phyloP scores from a whole-genome alignment of 2,329 filamentous ascomycete species.

The Venturia nashicola region DNA sequence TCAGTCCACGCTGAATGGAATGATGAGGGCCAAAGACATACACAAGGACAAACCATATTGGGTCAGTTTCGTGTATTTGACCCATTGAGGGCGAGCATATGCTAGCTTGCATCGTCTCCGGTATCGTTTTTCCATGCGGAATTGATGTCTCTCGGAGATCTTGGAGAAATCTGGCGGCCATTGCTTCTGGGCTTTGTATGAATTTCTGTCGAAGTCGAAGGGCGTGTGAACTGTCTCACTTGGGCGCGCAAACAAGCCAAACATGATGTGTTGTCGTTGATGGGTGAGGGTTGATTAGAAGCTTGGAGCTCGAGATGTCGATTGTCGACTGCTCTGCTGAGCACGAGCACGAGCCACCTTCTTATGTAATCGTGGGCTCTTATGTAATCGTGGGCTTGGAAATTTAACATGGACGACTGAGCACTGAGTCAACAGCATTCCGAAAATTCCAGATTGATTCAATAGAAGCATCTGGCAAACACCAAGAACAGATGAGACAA shows the following conservation, averaged over 20 bases:
- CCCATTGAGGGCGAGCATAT: conserved; percentile 50
- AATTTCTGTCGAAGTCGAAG: conserved; percentile 39
- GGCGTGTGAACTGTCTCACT: conserved; percentile 18
- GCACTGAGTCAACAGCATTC: neutral
- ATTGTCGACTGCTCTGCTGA: neutral
- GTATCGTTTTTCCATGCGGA: conserved; percentile 67
- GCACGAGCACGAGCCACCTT: neutral
- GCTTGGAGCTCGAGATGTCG: neutral
- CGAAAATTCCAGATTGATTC: neutral
- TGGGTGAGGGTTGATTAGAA: neutral
- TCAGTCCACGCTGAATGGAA: conserved; percentile 18
- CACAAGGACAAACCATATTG: conserved; percentile 50
- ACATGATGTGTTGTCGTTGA: conserved; percentile 24
- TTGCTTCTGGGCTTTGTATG: conserved; percentile 54
- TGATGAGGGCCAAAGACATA: conserved; percentile 27
- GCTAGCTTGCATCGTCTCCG: conserved; percentile 55
- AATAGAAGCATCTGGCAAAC: conserved; percentile 15
- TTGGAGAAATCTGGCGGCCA: conserved; percentile 70
- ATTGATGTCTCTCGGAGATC: conserved; percentile 59
- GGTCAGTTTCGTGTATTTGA: conserved; percentile 50
- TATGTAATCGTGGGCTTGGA: neutral
- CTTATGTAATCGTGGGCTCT: neutral
- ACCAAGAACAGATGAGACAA: conserved; percentile 2
- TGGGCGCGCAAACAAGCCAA: conserved; percentile 34
- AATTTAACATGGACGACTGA: neutral